Conservation (phyloP, 2,329 filamentous ascomycete species). For the Tolypocladium pustulatum region DNA sequence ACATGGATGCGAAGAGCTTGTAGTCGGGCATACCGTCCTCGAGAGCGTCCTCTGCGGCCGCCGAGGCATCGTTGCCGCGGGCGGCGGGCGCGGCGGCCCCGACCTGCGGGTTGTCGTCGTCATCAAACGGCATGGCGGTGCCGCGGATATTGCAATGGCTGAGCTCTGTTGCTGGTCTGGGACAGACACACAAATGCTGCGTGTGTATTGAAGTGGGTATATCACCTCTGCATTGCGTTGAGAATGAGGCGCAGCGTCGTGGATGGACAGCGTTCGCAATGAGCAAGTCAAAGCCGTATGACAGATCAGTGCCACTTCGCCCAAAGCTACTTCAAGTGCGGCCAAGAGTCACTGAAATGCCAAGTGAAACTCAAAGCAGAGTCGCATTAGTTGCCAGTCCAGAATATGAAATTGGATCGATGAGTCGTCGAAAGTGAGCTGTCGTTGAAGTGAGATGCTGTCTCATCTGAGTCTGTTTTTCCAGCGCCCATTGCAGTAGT, state of each 20-base stretch:
- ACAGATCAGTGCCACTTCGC: not conserved
- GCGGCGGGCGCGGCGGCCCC: slow-evolving; percentile 7
- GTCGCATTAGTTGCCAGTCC: not conserved
- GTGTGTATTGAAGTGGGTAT: not conserved
- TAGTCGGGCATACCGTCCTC: slow-evolving; percentile 84
- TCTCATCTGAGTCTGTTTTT: not conserved
- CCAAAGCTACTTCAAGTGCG: not conserved
- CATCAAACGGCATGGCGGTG: slow-evolving; percentile 28
- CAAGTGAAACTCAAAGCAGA: no score
- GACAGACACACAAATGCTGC: not conserved
- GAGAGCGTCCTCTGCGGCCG: slow-evolving; percentile 43
- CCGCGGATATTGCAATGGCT: not conserved
- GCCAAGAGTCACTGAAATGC: not conserved
- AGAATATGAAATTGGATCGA: no score
- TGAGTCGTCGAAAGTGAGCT: not conserved
- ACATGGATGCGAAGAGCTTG: slow-evolving; percentile 52
- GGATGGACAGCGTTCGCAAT: not conserved
- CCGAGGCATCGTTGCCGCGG: slow-evolving; percentile 15
- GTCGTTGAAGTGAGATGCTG: not conserved
- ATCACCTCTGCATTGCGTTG: not conserved
- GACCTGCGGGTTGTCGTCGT: slow-evolving; percentile 28
- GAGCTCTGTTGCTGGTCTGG: not conserved
- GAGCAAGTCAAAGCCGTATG: not conserved
- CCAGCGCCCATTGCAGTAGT: not conserved
- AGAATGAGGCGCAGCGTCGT: not conserved